Evolutionary conservation across 2,329 filamentous ascomycete genomes (phyloP).

Genomic region (Sporothrix pseudoabietina): DNA sequence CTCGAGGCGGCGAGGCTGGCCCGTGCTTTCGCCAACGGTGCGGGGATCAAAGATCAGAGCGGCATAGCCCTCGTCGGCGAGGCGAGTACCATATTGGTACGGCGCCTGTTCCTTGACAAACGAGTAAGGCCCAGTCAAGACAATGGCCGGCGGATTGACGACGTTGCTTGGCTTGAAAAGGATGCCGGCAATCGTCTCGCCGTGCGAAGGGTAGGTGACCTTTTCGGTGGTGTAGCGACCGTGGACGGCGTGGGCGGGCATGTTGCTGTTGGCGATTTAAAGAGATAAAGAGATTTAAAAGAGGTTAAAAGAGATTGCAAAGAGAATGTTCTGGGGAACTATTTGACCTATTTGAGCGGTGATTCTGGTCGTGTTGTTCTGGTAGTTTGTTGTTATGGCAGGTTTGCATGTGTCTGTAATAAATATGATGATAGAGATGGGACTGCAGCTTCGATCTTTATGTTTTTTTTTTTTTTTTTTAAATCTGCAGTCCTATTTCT

Average conservation of each 20-base stretch:
- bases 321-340: neutral
- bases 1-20: conserved; percentile 21
- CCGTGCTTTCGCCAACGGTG: conserved; percentile 25
- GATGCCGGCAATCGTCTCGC: conserved; percentile 25
- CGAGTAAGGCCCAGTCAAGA: conserved; percentile 21
- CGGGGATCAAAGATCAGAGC: conserved; percentile 24
- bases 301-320: neutral
- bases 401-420: neutral
- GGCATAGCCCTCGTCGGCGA: conserved; percentile 26
- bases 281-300: too few species aligned
- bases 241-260: conserved; percentile 9
- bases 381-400: neutral
- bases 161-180: conserved; percentile 19
- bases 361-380: neutral
- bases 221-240: conserved; percentile 27
- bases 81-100: conserved; percentile 18
- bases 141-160: conserved; percentile 22
- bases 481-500: neutral
- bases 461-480: neutral
- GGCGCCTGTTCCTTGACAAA: conserved; percentile 27
- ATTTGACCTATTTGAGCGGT: neutral
- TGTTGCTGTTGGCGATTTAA: neutral
- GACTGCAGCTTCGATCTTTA: neutral
- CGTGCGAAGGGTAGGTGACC: conserved; percentile 26
- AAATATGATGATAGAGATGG: neutral